Percentiles rank a stretch among this genome's conserved stretches.
These are phyloP conservation scores for Cystobasidium slooffiae DNA, from an alignment of 1,284 basidiomycete genomes.

Conservation along the genomic window DNA sequence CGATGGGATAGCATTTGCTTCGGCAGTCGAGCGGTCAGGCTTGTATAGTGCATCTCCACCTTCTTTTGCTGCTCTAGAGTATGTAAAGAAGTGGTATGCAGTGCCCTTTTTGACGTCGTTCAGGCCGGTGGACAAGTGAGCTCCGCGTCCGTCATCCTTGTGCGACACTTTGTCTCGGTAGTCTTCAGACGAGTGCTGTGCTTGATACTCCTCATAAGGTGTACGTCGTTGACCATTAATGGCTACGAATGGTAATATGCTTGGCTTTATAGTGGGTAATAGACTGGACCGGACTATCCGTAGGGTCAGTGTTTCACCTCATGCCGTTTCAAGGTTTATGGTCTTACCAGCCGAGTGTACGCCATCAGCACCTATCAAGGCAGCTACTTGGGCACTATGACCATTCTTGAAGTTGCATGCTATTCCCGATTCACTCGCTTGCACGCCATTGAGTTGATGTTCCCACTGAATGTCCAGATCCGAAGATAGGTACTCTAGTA, in stretches of 20 bases:
- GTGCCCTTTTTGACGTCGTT: constrained; percentile 24
- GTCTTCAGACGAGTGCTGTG: constrained; percentile 1
- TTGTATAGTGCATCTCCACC: constrained; percentile 35
- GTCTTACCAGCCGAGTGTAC: constrained; percentile 35
- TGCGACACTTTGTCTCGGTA: background rate
- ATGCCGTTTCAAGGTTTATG: background rate
- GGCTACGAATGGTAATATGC: constrained; percentile 33
- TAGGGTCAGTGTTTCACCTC: background rate
- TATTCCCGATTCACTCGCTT: background rate
- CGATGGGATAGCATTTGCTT: constrained; percentile 32
- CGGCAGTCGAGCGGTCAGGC: constrained; percentile 35
- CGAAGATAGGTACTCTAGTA: constrained; percentile 23
- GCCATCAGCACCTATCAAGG: constrained; percentile 32
- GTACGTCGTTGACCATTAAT: constrained; percentile 39
- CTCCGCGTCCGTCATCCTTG: background rate
- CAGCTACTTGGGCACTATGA: background rate
- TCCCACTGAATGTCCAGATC: constrained; percentile 33
- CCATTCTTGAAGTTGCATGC: background rate
- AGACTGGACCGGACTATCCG: constrained; percentile 15
- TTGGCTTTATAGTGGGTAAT: constrained; percentile 29
- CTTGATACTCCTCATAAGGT: background rate
- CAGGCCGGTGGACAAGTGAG: constrained; percentile 20
- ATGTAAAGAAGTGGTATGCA: constrained; percentile 27
- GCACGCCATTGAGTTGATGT: constrained; percentile 3
- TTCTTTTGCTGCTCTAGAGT: constrained; percentile 26